phyloP scores from a whole-genome alignment of 1,139 yeast genomes.

The Lodderomyces metapsilosis region DNA sequence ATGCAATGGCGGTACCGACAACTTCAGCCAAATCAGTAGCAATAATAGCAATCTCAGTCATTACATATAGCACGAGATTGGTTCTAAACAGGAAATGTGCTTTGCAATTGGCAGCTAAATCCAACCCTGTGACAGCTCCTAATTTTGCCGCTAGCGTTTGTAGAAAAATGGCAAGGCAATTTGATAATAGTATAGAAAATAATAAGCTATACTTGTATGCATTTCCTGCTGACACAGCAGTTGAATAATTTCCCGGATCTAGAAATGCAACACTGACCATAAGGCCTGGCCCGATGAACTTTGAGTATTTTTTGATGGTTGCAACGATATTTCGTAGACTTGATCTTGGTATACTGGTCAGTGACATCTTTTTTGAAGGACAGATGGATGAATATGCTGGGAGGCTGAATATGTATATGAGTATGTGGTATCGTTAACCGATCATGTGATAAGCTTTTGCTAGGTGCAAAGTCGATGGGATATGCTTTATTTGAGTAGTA shows the following conservation, averaged over 20 bases:
- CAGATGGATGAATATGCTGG: too few species aligned
- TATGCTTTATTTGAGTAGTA: too few species aligned
- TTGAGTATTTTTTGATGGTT: constrained; percentile 48
- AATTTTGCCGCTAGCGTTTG: constrained; percentile 83
- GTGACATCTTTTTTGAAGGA: constrained; percentile 1
- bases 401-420: too few species aligned
- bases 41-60: constrained; percentile 86
- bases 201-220: constrained; percentile 79
- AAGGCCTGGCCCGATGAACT: constrained; percentile 87
- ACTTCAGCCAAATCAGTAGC: constrained; percentile 95
- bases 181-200: constrained; percentile 77
- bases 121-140: constrained; percentile 90
- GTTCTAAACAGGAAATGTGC: constrained; percentile 64
- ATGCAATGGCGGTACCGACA: constrained; percentile 88
- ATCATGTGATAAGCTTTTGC: too few species aligned
- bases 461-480: too few species aligned
- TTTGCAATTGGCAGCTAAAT: constrained; percentile 83
- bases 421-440: too few species aligned
- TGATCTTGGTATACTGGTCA: constrained; percentile 6
- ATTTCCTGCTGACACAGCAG: constrained; percentile 93
- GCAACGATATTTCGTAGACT: constrained; percentile 7
- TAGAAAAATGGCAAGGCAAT: constrained; percentile 80
- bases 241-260: constrained; percentile 97
- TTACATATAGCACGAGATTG: constrained; percentile 60
- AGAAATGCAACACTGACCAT: constrained; percentile 95